Base-by-base conservation (phyloP, 495 filamentous ascomycete species). In the Penicillium salamii region DNA sequence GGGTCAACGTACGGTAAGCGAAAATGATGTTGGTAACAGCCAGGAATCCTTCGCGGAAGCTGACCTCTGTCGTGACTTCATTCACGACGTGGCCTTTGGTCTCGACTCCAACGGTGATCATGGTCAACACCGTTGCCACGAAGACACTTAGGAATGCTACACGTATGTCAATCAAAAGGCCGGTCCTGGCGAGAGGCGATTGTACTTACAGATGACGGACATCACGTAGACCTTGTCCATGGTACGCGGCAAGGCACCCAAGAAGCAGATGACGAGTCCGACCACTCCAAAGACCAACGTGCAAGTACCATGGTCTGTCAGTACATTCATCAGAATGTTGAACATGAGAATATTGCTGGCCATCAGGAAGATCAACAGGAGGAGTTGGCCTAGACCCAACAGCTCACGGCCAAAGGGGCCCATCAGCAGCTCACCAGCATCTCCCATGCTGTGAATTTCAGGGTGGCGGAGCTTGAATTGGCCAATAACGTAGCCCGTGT, bases 321-420 rank as follows among this genome's bases (percentile, higher is more conserved):
- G 60, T 9, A 73, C 79, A 41, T 90, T 77, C 46, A 84, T 72
- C 37, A 90, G 79, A 17, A 88, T 85, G 26, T 69, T 66, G 21
- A 88, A 68, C 53, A 87, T 83, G 50, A 84, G 77, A 0, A 89
- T 78, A 57, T 92, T 87, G 21, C 84, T 86, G 5, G 78, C 86
- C 71, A 87, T 84, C 46, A 87, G 81, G 70, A 91, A 90, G 24
- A 86, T 67, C 17, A 90, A 71, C 51, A 89, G 79, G 39, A 88
- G 55, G 7, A 80, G 63, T 57, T 87, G 85, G 56, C 81, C 83
- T 41, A 68, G 62, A 8, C 80, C 79, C 46, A 85, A 67, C 23
- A 90, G 42, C 52, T 86, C 82, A 38, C 83, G 81, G 0, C 86
- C 86, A 21, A 81, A 59, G 12, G 56, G 71, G 13, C 86, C 86